These are phyloP conservation scores for Asterophora lycoperdoides DNA, from an alignment of 768 basidiomycete species.

Conservation along the genomic window DNA sequence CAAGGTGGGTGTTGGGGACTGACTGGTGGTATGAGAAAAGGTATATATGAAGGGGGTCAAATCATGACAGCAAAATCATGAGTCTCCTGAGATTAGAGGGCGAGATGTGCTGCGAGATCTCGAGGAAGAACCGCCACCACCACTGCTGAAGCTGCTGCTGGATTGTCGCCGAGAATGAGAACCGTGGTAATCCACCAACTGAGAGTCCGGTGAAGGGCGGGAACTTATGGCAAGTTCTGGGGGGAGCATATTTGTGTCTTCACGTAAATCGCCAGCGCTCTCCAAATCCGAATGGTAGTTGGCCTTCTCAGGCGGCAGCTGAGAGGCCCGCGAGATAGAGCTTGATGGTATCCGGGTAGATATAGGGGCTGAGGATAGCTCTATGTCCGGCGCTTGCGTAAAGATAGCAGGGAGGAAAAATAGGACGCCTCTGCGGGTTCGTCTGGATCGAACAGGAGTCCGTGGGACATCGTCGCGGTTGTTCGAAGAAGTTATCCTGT, in stretches of 20 bases:
- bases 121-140: conserved; percentile 15
- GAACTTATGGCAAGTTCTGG: conserved; percentile 15
- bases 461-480: conserved; percentile 38
- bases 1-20: conserved; percentile 4
- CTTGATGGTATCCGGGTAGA: conserved; percentile 21
- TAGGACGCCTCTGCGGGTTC: conserved; percentile 55
- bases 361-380: conserved; percentile 32
- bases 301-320: conserved; percentile 43
- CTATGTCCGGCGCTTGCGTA: conserved; percentile 46
- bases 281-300: conserved; percentile 34
- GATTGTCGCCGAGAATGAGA: conserved; percentile 22
- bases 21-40: conserved; percentile 1
- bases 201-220: conserved; percentile 16
- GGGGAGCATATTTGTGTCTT: conserved; percentile 7
- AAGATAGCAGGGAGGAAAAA: conserved; percentile 85
- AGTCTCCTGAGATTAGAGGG: conserved; percentile 16
- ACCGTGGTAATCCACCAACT: conserved; percentile 19
- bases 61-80: conserved; percentile 3
- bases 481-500: conserved; percentile 47
- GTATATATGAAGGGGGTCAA: background rate
- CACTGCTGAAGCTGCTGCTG: conserved; percentile 16
- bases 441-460: conserved; percentile 45
- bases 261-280: conserved; percentile 23
- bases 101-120: conserved; percentile 20
- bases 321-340: conserved; percentile 19